Conservation (phyloP, 495 filamentous ascomycete genomes). For the Penicillium argentinense region DNA sequence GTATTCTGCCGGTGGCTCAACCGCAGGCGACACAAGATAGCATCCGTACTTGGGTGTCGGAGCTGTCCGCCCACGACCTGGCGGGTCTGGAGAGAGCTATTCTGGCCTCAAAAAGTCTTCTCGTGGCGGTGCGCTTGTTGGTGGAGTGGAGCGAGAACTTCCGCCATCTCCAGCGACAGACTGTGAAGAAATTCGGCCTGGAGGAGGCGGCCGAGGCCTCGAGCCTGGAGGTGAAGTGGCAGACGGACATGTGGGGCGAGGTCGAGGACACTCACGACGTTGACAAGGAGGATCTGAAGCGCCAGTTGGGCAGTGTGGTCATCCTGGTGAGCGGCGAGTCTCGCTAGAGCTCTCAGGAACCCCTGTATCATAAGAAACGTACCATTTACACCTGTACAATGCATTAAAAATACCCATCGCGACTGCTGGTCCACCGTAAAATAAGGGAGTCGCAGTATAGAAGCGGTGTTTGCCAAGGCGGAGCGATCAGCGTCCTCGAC, state of each 20-base stretch:
- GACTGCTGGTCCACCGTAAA: no score
- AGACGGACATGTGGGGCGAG: conserved; percentile 89
- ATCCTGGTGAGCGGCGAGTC: conserved; percentile 67
- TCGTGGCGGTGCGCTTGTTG: conserved; percentile 73
- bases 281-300: conserved; percentile 82
- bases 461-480: conserved; percentile 16
- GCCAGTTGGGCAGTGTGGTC: conserved; percentile 85
- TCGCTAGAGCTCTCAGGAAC: conserved; percentile 16
- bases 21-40: conserved; percentile 69
- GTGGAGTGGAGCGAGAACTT: conserved; percentile 87
- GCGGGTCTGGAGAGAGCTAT: conserved; percentile 82
- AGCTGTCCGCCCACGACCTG: conserved; percentile 72
- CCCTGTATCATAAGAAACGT: conserved; percentile 1
- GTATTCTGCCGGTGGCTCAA: conserved; percentile 71
- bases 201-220: conserved; percentile 72
- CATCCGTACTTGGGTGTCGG: conserved; percentile 75
- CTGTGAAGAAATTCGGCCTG: conserved; percentile 45
- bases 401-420: no score
- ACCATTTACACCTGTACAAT: no score
- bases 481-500: conserved; percentile 12
- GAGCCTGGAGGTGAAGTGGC: conserved; percentile 85
- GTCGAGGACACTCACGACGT: conserved; percentile 99
- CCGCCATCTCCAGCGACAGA: conserved; percentile 35
- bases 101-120: conserved; percentile 80
- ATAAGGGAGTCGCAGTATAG: background rate